Evolutionary conservation across 345 rosid genomes (phyloP), one percentile per base, ranked within the genome.

Genomic region (Salix viminalis): DNA sequence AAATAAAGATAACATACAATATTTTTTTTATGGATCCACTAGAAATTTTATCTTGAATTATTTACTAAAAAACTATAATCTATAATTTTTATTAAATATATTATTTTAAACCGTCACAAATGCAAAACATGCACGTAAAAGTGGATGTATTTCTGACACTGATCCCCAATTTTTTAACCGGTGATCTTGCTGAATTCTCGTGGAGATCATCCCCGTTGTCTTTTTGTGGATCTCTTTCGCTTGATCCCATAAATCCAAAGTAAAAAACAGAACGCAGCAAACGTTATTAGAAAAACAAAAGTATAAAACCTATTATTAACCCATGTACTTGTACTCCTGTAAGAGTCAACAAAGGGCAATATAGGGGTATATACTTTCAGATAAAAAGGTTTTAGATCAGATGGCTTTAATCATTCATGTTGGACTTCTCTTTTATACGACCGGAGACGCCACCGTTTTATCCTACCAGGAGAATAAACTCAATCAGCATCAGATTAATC

Each of bases 401-500:
- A 67, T 60, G 34, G 28, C 82, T 81, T 75, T 81, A 77, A 81
- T 81, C 74, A 79, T 83, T 77, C 41, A 61, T 65, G 56, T 37
- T 68, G 26, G 66, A 76, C 79, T 61, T 81, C 79, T 19, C 66
- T 60, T 58, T 70, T 34, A 18, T 8, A 69, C 64, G 74, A 42
- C 46, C 48, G 23, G 24, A 65, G 12, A 7, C 19, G 24, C 26
- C 67, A 23, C 28, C 10, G 24, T 42, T 42, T 3, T n/a, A 23
- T 58, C 28, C 23, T 24, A 9, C 11, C 24, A 3, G 64, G 24
- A 58, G 14, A 10, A 23, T 24, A 23, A 23, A 58, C 64, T 23
- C 64, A n/a, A n/a, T n/a, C 26, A 58, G 28, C 24, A 3, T 26
- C 15, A 10, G 10, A 58, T 58, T 24, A 58, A 58, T 9, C 23